Base-by-base conservation (phyloP, 2,329 filamentous ascomycete species). In the Phialophora verrucosa region DNA sequence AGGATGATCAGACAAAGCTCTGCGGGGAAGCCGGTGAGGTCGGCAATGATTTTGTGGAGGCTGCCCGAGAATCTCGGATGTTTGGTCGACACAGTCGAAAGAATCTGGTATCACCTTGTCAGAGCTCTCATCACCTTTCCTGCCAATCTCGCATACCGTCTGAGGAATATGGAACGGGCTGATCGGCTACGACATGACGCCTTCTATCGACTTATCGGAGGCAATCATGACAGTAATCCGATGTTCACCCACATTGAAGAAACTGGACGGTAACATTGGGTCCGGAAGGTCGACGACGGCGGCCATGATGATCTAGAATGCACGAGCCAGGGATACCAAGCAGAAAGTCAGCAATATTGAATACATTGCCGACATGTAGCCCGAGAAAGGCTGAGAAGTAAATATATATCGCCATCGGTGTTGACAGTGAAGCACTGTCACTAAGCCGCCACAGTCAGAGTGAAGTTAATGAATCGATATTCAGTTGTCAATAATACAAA, bases 161-260 rank as follows among this genome's bases (percentile, higher is more conserved):
- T 59, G 38, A 25, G 57, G 44, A 20, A 59, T 59, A 31, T 23
- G 20, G 57, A 51, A 59, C 23, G 57, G 44, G n/a, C 2, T 17
- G 27, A 59, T 38, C 27, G 42, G 49, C 23, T 51, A 10, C 10
- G 49, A 12, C 23, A 51, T 11, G 20, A 51, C 25, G 23, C 14
- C 6, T 27, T 23, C 49, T 25, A 51, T 25, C 20, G 20, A 23
- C 23, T 51, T 5, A 4, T 51, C 25, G 49, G 20, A 12, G 8
- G 49, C 10, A 7, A 1, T 11, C 20, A 7, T 51, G 23, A 51
- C 4, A 23, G 11, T 51, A 6, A 51, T 27, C 25, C 10, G 3
- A 17, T 27, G 7, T 27, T 27, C 20, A 3, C 11, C 10, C 23
- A 51, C 23, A 17, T 27, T 27, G 49, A 51, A 51, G 20, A 51